phyloP scores from a whole-genome alignment of 1,139 yeast genomes.

The Zygosaccharomyces sapae region DNA sequence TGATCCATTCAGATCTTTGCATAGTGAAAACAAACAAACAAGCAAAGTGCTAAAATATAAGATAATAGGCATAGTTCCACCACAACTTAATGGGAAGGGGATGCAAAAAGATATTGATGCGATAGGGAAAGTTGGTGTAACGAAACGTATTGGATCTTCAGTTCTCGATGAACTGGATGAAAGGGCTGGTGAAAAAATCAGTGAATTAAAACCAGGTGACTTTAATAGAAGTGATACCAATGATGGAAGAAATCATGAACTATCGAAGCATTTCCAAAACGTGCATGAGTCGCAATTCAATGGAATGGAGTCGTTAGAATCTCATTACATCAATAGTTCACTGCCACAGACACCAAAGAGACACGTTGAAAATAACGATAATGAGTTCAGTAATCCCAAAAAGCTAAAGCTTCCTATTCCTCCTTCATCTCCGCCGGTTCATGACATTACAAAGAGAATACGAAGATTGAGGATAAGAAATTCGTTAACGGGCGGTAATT shows the following conservation, averaged over 20 bases:
- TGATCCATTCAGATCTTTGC: background rate
- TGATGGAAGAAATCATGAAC: conserved; percentile 4
- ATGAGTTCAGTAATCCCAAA: conserved; percentile 10
- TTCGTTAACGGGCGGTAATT: conserved; percentile 11
- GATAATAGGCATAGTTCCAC: no score
- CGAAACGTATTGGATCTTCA: conserved; percentile 34
- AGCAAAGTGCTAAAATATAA: background rate
- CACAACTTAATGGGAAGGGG: background rate
- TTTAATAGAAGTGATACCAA: conserved; percentile 7
- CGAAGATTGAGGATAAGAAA: conserved; percentile 25
- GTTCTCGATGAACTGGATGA: conserved; percentile 35
- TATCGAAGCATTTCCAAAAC: conserved; percentile 15
- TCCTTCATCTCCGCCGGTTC: conserved; percentile 19
- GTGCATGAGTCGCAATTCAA: conserved; percentile 30
- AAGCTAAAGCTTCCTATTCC: conserved; percentile 6
- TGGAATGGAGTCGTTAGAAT: conserved; percentile 35
- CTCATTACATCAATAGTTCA: conserved; percentile 29
- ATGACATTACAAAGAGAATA: conserved; percentile 29
- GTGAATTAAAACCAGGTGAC: conserved; percentile 19
- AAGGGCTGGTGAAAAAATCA: conserved; percentile 28
- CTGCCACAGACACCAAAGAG: conserved; percentile 19
- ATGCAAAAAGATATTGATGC: conserved; percentile 10
- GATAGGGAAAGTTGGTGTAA: conserved; percentile 24
- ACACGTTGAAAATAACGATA: conserved; percentile 5
- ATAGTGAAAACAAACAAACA: conserved; percentile 1